Conservation (phyloP, 1,284 basidiomycete genomes). For the Puccinia hordei region DNA sequence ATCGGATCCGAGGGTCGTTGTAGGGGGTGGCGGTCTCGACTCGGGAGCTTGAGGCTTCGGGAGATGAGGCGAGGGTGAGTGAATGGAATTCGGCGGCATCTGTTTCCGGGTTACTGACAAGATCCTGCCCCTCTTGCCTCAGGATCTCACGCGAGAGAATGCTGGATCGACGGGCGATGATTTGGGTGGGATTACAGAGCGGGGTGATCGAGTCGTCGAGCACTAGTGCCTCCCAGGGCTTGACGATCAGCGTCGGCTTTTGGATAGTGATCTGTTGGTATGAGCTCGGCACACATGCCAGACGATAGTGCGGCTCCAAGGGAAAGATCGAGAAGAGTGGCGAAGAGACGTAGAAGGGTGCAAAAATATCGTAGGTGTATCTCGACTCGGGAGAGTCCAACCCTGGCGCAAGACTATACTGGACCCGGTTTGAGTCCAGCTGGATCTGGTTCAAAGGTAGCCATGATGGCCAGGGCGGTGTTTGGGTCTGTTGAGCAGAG, state of each 20-base stretch:
- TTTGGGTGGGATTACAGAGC: background rate
- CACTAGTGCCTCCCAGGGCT: background rate
- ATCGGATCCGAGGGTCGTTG: background rate
- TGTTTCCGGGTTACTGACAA: background rate
- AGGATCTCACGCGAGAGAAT: background rate
- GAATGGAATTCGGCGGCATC: background rate
- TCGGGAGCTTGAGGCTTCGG: background rate
- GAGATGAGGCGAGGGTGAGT: slow-evolving; percentile 16
- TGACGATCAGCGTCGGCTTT: slow-evolving; percentile 6
- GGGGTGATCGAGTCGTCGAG: background rate
- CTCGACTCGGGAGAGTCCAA: background rate
- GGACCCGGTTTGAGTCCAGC: background rate
- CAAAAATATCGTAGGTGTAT: slow-evolving; percentile 29
- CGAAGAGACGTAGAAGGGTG: slow-evolving; percentile 8
- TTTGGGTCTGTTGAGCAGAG: background rate
- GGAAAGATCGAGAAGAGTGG: slow-evolving; percentile 18
- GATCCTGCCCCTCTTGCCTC: background rate
- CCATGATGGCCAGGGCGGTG: slow-evolving; percentile 14
- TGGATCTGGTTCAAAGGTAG: slow-evolving; percentile 5
- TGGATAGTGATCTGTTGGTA: slow-evolving; percentile 16
- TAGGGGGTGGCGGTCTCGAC: background rate
- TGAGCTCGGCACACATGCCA: background rate
- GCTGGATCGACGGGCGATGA: background rate
- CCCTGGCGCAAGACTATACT: slow-evolving; percentile 18
- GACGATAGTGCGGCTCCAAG: slow-evolving; percentile 13